phyloP scores from a whole-genome alignment of 2,329 filamentous ascomycete species.

The Ciborinia camelliae region DNA sequence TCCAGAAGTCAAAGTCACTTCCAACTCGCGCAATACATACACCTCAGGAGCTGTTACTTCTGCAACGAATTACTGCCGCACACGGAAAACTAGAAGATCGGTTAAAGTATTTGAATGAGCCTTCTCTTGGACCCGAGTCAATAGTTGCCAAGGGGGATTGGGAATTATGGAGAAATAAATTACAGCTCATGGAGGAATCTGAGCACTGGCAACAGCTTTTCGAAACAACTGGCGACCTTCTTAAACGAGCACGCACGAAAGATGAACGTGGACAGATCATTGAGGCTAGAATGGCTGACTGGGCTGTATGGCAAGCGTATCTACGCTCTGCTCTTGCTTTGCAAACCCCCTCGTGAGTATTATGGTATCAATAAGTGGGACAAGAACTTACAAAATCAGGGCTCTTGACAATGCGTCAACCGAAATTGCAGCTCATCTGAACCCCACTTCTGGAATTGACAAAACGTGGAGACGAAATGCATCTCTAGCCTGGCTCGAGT shows the following conservation, averaged over 20 bases:
- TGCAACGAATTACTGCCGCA: slow-evolving; percentile 33
- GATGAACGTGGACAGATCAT: slow-evolving; percentile 30
- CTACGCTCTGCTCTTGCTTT: slow-evolving; percentile 32
- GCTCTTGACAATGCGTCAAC: slow-evolving; percentile 21
- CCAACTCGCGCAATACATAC: slow-evolving; percentile 37
- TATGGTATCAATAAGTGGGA: neutral
- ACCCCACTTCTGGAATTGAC: slow-evolving; percentile 33
- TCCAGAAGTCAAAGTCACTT: slow-evolving; percentile 31
- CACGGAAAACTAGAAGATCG: slow-evolving; percentile 31
- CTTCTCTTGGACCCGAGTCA: slow-evolving; percentile 36
- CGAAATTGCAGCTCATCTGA: slow-evolving; percentile 36
- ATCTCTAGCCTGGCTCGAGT: slow-evolving; percentile 33
- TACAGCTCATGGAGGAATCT: slow-evolving; percentile 30
- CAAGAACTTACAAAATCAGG: slow-evolving; percentile 10
- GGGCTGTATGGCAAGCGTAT: slow-evolving; percentile 37
- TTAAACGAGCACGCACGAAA: slow-evolving; percentile 34
- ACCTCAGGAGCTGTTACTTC: slow-evolving; percentile 37
- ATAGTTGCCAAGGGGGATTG: slow-evolving; percentile 37
- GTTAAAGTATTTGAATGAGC: slow-evolving; percentile 34
- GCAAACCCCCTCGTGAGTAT: slow-evolving; percentile 29
- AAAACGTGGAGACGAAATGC: slow-evolving; percentile 39
- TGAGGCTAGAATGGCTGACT: slow-evolving; percentile 36
- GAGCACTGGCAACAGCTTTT: slow-evolving; percentile 35
- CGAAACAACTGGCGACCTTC: slow-evolving; percentile 29
- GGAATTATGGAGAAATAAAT: slow-evolving; percentile 36